These are phyloP conservation scores for Populus hybrid DNA, from an alignment of 441 rosid genomes.

Conservation along the genomic window DNA sequence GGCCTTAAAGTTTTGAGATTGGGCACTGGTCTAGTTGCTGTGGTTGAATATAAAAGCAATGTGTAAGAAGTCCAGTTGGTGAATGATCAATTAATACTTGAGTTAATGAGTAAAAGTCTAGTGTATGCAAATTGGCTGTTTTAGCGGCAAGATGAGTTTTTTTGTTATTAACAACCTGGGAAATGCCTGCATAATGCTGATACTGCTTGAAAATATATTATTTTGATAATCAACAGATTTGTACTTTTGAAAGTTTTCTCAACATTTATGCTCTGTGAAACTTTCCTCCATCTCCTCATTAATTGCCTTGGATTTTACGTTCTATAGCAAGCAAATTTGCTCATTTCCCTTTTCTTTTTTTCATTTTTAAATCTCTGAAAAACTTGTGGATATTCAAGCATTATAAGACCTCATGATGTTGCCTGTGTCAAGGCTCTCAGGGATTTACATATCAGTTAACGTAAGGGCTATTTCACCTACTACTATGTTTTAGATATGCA, in stretches of 20 bases:
- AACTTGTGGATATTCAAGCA: not conserved
- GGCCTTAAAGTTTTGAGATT: not conserved
- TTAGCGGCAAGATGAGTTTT: not conserved
- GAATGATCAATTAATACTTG: not conserved
- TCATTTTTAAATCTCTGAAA: not conserved
- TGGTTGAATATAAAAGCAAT: not conserved
- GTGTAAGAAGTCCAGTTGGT: not conserved
- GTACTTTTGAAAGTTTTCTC: not conserved
- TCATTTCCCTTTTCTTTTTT: not conserved
- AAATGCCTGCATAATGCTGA: not conserved
- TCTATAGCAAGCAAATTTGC: not conserved
- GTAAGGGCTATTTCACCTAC: not conserved
- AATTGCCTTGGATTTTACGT: not conserved
- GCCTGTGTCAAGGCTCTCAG: not conserved
- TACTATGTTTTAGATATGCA: not conserved
- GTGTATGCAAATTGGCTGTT: not conserved
- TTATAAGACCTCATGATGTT: not conserved
- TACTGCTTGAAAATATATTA: not conserved
- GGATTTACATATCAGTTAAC: not conserved
- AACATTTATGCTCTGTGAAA: not conserved
- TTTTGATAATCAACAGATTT: not conserved
- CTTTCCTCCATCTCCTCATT: not conserved
- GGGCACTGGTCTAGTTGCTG: not conserved
- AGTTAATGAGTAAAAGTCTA: not conserved
- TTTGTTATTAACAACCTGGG: not conserved